Evolutionary conservation across 176 grass and related monocot genomes (phyloP).

Genomic region (Panicum miliaceum): DNA sequence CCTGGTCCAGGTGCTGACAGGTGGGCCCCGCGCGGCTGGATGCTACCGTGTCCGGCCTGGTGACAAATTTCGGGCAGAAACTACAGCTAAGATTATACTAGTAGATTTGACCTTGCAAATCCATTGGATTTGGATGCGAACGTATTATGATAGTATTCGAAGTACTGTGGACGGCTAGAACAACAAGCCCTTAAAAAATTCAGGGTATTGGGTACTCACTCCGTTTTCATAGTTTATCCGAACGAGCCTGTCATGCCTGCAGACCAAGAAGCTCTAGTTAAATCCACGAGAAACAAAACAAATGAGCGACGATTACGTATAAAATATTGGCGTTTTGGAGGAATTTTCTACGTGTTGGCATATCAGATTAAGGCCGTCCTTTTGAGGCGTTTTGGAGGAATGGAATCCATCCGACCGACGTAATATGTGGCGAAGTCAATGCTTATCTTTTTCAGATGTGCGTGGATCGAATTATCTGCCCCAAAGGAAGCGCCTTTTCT

Average conservation of each 20-base stretch:
- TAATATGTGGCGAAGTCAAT: constrained; percentile 15
- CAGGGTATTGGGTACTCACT: no score
- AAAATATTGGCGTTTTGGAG: not conserved
- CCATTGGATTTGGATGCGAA: not conserved
- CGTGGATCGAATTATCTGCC: constrained; percentile 30
- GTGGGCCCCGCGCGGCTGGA: not conserved
- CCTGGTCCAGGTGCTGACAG: constrained; percentile 29
- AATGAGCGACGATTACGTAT: not conserved
- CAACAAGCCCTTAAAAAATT: not conserved
- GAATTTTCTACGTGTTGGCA: not conserved
- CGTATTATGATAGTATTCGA: constrained; percentile 2
- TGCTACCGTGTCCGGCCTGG: not conserved
- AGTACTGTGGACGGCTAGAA: not conserved
- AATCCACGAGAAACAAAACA: not conserved
- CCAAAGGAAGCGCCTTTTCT: not conserved
- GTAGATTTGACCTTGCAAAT: constrained; percentile 11
- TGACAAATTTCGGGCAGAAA: not conserved
- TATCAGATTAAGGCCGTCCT: constrained; percentile 17
- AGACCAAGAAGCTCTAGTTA: not conserved
- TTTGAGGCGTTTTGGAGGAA: constrained; percentile 15
- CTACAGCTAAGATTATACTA: not conserved
- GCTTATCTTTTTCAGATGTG: constrained; percentile 43
- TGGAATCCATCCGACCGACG: not conserved
- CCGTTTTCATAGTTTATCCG: not conserved
- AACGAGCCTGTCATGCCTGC: not conserved